Base-by-base conservation (phyloP, 768 basidiomycete species). In the Exsudoporus frostii region DNA sequence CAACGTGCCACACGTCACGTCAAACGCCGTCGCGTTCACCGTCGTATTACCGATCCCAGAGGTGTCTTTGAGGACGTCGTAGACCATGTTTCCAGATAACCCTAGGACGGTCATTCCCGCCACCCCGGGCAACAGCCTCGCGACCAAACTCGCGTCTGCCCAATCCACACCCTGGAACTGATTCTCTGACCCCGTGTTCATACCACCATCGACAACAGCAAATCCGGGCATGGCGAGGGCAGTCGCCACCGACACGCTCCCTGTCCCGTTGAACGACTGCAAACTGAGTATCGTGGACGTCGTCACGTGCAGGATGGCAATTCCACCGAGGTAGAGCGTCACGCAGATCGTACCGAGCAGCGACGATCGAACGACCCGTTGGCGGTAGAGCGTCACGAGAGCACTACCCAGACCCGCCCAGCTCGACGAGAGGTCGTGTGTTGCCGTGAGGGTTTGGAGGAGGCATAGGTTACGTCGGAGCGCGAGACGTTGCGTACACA, bases 271-370 rank as follows among this genome's bases (percentile, higher is more conserved):
- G 47, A 60, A 57, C 14, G 52, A 32, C 25, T 56, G 41, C 2
- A 40, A 40, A 64, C 39, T 17, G 19, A 36, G 7, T 60, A 45
- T 27, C 50, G 14, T 19, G 47, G 50, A 7, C 45, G 57, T 22
- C 56, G 50, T 30, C 43, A 64, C 51, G 29, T 61, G 56, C 10
- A 58, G 51, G 7, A 55, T 30, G 10, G 53, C 34, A 17, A 61
- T 61, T 22, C 46, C 36, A 13, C 30, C 50, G 9, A 58, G 54
- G 39, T 61, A 64, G 25, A 29, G 27, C n/a, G 9, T 22, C 20
- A 39, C 38, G 20, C 6, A 14, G 37, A 33, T 33, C 32, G 14
- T 14, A 15, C 14, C 14, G 11, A 33, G 14, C 5, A 33, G 32
- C 32, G 32, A 34, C 15, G 33, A 34, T 8, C 33, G 33, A 15